phyloP scores from a whole-genome alignment of 345 rosid species.

The Hypericum androsaemum region DNA sequence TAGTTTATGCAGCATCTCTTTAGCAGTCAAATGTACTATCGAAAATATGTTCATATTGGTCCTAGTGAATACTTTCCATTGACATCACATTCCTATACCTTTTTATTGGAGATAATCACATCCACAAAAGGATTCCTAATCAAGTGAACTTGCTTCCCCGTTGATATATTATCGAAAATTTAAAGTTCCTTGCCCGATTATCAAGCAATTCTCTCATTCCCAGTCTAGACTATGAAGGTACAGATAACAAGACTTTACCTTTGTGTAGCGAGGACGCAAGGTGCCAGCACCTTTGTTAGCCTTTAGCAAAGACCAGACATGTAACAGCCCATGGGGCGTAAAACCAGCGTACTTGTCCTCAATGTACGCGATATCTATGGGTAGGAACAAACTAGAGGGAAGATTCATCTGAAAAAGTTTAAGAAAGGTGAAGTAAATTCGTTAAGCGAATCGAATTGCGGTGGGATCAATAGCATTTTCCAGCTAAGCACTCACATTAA shows the following conservation, averaged over 20 bases:
- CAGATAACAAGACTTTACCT: slow-evolving; percentile 32
- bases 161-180: too few species aligned
- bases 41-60: too few species aligned
- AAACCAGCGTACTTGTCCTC: slow-evolving; percentile 80
- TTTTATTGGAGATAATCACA: too few species aligned
- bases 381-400: slow-evolving; percentile 68
- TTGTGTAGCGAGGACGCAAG: slow-evolving; percentile 25
- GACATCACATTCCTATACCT: too few species aligned
- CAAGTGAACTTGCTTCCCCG: too few species aligned
- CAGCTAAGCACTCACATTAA: neutral
- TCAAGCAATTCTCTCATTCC: neutral
- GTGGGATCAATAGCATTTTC: slow-evolving; percentile 3
- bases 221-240: too few species aligned
- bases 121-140: too few species aligned
- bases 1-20: neutral
- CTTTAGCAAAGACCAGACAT: slow-evolving; percentile 62
- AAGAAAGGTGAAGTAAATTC: slow-evolving; percentile 11
- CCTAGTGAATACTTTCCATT: too few species aligned
- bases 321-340: slow-evolving; percentile 51
- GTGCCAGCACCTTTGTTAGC: slow-evolving; percentile 19
- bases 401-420: slow-evolving; percentile 56
- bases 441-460: slow-evolving; percentile 3
- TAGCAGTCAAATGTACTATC: too few species aligned
- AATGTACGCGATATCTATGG: slow-evolving; percentile 65
- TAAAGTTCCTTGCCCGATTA: too few species aligned